Percentiles rank a stretch among this genome's conserved stretches.
Conservation (phyloP, 345 rosid genomes). For the Raphanus raphanistrum region DNA sequence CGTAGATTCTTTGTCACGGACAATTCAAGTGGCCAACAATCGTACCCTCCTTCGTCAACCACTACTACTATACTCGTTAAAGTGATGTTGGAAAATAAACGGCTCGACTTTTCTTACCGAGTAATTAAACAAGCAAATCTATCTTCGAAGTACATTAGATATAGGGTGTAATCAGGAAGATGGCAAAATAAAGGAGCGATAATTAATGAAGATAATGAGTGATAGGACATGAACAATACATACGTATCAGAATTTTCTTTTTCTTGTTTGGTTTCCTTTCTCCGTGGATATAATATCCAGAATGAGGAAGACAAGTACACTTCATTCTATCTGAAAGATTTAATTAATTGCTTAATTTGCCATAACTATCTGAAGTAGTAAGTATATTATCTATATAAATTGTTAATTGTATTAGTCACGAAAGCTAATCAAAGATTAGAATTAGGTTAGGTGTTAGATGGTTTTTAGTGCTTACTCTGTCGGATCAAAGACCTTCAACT, state of each 20-base stretch:
- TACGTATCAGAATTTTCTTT: background rate
- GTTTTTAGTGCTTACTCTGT: constrained; percentile 26
- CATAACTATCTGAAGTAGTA: constrained; percentile 8
- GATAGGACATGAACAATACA: background rate
- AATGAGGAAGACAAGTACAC: constrained; percentile 25
- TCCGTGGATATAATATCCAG: constrained; percentile 21
- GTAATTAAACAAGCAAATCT: background rate
- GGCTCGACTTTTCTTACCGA: constrained; percentile 34
- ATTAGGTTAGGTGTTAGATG: constrained; percentile 25
- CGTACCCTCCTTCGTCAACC: constrained; percentile 38
- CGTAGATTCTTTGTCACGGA: background rate
- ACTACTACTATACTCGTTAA: constrained; percentile 19
- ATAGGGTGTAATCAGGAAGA: background rate
- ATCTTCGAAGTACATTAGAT: background rate
- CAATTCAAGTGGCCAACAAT: constrained; percentile 36
- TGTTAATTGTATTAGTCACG: background rate
- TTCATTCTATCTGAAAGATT: constrained; percentile 18
- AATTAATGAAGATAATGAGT: background rate
- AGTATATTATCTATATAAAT: background rate
- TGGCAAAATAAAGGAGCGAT: background rate
- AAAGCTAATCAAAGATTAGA: constrained; percentile 3
- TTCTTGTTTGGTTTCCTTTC: constrained; percentile 1
- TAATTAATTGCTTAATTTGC: constrained; percentile 4
- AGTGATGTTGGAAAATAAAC: constrained; percentile 32
- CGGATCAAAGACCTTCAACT: constrained; percentile 26